phyloP scores from a whole-genome alignment of 164 flowering plant genomes.

The Sedum album region DNA sequence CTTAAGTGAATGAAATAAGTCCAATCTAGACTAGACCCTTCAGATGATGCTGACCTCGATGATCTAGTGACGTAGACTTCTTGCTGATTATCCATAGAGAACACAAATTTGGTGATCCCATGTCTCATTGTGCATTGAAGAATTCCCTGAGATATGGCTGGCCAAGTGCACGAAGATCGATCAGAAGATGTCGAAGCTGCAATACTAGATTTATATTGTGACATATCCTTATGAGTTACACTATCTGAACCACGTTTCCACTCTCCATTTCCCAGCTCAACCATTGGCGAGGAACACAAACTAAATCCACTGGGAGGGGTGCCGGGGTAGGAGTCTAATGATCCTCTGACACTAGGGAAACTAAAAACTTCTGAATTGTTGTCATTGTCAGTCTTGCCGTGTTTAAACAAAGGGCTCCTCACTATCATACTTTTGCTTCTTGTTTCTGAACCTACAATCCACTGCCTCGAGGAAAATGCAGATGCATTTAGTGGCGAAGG shows the following conservation, averaged over 20 bases:
- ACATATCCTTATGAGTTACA: conserved; percentile 13
- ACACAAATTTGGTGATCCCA: conserved; percentile 56
- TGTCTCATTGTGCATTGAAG: conserved; percentile 61
- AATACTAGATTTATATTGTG: conserved; percentile 39
- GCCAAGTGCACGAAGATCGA: conserved; percentile 31
- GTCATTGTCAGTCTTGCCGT: conserved; percentile 23
- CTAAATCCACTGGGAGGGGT: conserved; percentile 25
- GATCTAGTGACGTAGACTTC: conserved; percentile 40
- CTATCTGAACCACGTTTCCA: background rate
- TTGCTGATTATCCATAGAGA: conserved; percentile 54
- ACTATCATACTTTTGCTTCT: conserved; percentile 40
- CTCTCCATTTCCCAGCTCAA: background rate
- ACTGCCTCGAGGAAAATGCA: conserved; percentile 26
- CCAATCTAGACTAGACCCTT: conserved; percentile 35
- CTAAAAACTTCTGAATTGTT: background rate
- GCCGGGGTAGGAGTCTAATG: conserved; percentile 20
- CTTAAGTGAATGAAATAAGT: conserved; percentile 49
- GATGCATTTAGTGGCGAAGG: conserved; percentile 17
- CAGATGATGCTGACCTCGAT: conserved; percentile 26
- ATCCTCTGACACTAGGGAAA: background rate
- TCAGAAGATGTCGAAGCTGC: conserved; percentile 26
- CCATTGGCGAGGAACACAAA: conserved; percentile 24
- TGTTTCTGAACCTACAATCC: conserved; percentile 36
- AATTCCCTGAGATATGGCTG: conserved; percentile 43
- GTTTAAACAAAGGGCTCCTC: conserved; percentile 39